Evolutionary conservation across 306 rosid species (phyloP), one percentile per base, ranked within the genome.

Genomic region (Corylus heterophylla): DNA sequence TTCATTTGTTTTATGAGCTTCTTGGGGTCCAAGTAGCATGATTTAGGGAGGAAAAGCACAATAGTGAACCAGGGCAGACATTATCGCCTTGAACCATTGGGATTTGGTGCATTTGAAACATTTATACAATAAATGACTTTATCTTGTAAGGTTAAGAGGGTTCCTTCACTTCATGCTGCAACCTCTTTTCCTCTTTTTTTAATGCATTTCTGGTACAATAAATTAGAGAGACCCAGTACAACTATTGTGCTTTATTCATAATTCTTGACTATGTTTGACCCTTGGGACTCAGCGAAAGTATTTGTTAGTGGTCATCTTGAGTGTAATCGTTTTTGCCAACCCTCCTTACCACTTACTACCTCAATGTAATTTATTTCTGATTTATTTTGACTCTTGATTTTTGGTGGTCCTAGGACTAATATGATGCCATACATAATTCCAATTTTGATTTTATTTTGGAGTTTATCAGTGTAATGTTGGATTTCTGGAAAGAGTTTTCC

Each of bases 401-500:
- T 67, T 4, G 50, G 27, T 11, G 1, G 13, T 67, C 51, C 9
- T 42, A 42, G 29, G 49, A 42, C 29, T 39, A 67, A 42, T 18
- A 9, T 42, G 72, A 67, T 67, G 29, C 5, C 51, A 0, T 67
- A 42, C 25, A 20, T 39, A 18, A 37, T 14, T 31, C 70, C n/a
- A 35, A 16, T 27, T 14, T 29, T n/a, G 44, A 63, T 37, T 29
- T 63, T 55, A 54, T 44, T 25, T 50, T 25, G 50, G 51, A 16
- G 49, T 42, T 48, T 54, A 29, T 73, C 4, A 8, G 71, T 82
- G 70, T 76, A 75, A 29, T 54, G 31, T 81, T 71, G 76, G 77
- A 80, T 51, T 4, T 54, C 73, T 73, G 42, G 13, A 73, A 66
- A 59, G 73, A 64, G 52, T 73, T 75, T 59, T 73, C 76, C 47